phyloP scores from a whole-genome alignment of 148 eudicot genomes.

The Silene conica region DNA sequence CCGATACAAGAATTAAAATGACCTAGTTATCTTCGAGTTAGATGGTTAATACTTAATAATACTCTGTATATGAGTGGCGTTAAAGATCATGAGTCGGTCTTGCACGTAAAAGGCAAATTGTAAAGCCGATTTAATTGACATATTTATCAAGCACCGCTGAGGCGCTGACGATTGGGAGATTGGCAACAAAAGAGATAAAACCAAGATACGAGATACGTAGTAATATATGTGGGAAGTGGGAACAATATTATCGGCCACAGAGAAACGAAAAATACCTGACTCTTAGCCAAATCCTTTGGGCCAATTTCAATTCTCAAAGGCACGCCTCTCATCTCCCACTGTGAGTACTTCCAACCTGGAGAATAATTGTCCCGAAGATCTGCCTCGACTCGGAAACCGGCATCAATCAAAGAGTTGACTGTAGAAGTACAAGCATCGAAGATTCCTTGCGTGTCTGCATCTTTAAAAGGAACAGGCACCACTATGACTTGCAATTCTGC shows the following conservation, averaged over 20 bases:
- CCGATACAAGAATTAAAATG: too few relatives aligned
- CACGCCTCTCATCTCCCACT: constrained; percentile 99
- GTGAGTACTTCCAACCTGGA: constrained; percentile 99
- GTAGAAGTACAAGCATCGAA: constrained; percentile 67
- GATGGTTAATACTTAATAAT: too few relatives aligned
- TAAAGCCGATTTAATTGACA: too few relatives aligned
- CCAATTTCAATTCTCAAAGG: constrained; percentile 97
- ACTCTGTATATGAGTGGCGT: too few relatives aligned
- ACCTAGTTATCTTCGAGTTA: too few relatives aligned
- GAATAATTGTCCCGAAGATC: constrained; percentile 94
- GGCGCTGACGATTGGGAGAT: background rate
- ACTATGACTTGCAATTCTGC: constrained; percentile 83
- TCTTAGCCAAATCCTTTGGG: constrained; percentile 88
- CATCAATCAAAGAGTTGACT: constrained; percentile 51
- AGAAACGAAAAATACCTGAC: constrained; percentile 47
- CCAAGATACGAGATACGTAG: background rate
- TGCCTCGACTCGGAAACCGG: constrained; percentile 73
- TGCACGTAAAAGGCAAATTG: too few relatives aligned
- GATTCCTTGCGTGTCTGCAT: constrained; percentile 73
- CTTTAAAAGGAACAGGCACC: constrained; percentile 92
- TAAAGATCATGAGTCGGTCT: too few relatives aligned
- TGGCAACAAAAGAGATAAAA: background rate
- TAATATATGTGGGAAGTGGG: background rate
- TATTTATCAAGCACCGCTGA: background rate
- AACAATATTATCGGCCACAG: background rate